Percentiles rank a stretch among this genome's conserved stretches.
Conservation (phyloP, 257 asterid genomes). For the Forsythia suspensa region DNA sequence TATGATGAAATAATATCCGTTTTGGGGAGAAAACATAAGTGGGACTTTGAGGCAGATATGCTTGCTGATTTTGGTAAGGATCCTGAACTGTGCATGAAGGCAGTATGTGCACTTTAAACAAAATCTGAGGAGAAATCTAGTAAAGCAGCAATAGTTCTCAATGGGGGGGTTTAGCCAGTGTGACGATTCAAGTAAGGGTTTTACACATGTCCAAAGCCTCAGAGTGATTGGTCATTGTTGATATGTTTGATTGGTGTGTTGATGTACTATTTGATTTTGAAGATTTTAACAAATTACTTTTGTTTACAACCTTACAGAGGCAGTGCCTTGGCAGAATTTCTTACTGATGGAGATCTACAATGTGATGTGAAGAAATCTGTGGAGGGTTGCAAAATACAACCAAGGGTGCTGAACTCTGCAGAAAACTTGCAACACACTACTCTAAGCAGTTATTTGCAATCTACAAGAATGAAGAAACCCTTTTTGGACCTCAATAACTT, state of each 20-base stretch:
- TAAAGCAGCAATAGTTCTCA: constrained; percentile 42
- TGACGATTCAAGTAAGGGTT: constrained; percentile 42
- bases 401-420: constrained; percentile 46
- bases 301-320: constrained; percentile 43
- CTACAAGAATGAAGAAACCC: constrained; percentile 54
- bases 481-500: constrained; percentile 31
- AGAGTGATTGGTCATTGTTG: neutral
- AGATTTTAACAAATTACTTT: constrained; percentile 1
- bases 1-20: constrained; percentile 48
- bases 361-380: constrained; percentile 46
- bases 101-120: constrained; percentile 70
- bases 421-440: constrained; percentile 43
- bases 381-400: constrained; percentile 43
- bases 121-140: constrained; percentile 42
- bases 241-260: neutral
- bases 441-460: constrained; percentile 60
- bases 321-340: constrained; percentile 58
- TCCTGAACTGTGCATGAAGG: constrained; percentile 68
- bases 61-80: constrained; percentile 59
- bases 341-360: constrained; percentile 48
- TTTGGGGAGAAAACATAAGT: constrained; percentile 46
- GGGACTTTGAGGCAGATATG: constrained; percentile 71
- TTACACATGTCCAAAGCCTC: neutral
- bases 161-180: constrained; percentile 59
- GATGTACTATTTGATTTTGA: neutral